A percentile compares a stretch with the other conserved stretches of the same genome.
phyloP scores from a whole-genome alignment of 139 green algal genomes.

The Chloropicon primus region DNA sequence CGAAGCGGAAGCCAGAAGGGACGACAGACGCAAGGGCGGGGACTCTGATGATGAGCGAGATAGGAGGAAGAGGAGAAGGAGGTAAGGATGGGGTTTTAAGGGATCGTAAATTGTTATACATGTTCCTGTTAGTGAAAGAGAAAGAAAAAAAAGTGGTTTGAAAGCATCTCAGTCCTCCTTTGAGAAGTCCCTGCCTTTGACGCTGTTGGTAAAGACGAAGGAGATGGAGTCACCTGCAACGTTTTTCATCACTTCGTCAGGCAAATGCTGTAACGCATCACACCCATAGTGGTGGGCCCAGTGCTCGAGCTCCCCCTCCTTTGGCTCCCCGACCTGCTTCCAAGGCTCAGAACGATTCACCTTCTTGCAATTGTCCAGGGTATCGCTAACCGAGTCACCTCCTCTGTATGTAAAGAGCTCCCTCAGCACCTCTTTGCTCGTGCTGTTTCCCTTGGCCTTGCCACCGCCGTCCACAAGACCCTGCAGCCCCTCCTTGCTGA shows the following conservation, averaged over 20 bases:
- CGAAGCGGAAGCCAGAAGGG: conserved; percentile 53
- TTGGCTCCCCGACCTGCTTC: conserved; percentile 62
- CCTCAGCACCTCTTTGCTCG: conserved; percentile 77
- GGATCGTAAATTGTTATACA: too few relatives aligned
- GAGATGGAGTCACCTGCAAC: not conserved
- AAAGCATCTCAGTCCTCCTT: too few relatives aligned
- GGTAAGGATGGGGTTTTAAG: too few relatives aligned
- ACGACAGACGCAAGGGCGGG: not conserved
- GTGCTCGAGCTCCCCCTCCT: conserved; percentile 75
- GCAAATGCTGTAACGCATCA: not conserved
- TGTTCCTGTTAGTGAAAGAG: too few relatives aligned
- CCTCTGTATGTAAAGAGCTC: conserved; percentile 76
- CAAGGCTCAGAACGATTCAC: not conserved
- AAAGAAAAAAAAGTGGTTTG: too few relatives aligned
- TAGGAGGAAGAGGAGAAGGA: not conserved
- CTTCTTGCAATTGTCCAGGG: conserved; percentile 48
- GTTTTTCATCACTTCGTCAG: not conserved
- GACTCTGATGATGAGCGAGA: not conserved
- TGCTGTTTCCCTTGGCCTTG: conserved; percentile 33
- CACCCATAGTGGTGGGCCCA: conserved; percentile 76
- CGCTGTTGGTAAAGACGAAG: not conserved
- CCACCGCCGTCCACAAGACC: conserved; percentile 28
- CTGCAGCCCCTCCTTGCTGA: conserved; percentile 56
- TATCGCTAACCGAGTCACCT: conserved; percentile 58
- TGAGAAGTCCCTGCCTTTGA: not conserved